Conservation (phyloP, 768 basidiomycete genomes). For the Guyanaporus albipodus region DNA sequence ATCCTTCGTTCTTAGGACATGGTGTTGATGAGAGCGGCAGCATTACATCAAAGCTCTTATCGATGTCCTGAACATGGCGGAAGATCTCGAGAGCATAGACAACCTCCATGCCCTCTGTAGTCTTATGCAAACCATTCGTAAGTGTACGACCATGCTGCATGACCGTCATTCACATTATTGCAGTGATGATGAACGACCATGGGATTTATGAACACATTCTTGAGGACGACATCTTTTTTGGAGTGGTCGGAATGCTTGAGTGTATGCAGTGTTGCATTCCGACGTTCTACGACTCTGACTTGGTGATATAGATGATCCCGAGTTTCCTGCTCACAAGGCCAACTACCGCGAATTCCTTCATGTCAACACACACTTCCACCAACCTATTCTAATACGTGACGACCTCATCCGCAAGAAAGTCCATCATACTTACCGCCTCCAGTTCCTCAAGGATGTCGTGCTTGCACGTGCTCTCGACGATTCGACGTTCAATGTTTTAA, state of each 20-base stretch:
- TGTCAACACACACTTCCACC: conserved; percentile 78
- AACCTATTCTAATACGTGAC: conserved; percentile 84
- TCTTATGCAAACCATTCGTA: conserved; percentile 93
- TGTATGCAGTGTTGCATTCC: conserved; percentile 53
- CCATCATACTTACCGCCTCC: conserved; percentile 94
- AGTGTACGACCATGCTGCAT: conserved; percentile 26
- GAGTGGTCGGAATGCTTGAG: conserved; percentile 95
- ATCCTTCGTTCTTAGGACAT: background rate
- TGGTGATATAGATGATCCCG: conserved; percentile 76
- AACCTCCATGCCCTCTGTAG: conserved; percentile 89
- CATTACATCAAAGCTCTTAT: conserved; percentile 87
- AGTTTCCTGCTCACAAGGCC: conserved; percentile 94
- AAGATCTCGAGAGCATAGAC: conserved; percentile 88
- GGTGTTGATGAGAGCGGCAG: conserved; percentile 36
- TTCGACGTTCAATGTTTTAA: conserved; percentile 94
- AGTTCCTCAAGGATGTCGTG: conserved; percentile 97
- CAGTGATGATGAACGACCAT: conserved; percentile 95
- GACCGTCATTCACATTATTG: background rate
- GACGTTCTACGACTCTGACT: conserved; percentile 10
- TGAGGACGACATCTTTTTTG: conserved; percentile 87
- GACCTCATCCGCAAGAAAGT: conserved; percentile 76
- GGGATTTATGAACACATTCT: conserved; percentile 92
- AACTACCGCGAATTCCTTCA: conserved; percentile 93
- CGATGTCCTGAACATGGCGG: conserved; percentile 80
- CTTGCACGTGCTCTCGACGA: conserved; percentile 94